Conservation (phyloP, 352 stramenopile genomes). For the Pythium dissimile region DNA sequence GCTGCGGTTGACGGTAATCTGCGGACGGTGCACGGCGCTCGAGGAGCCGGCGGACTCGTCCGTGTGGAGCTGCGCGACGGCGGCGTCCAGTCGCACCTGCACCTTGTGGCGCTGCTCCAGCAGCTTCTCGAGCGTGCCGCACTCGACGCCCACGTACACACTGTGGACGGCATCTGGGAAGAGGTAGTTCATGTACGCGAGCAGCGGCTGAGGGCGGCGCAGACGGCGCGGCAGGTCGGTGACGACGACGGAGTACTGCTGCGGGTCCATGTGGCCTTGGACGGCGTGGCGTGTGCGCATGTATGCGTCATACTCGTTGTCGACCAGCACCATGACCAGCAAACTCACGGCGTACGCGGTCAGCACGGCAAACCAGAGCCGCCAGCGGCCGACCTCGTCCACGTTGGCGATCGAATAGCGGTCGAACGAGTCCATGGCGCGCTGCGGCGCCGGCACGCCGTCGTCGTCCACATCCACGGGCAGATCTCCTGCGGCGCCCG, state of each 20-base stretch:
- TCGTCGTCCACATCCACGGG: slow-evolving; percentile 25
- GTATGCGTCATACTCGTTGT: slow-evolving; percentile 56
- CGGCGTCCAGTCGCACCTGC: slow-evolving; percentile 48
- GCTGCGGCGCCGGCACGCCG: slow-evolving; percentile 13
- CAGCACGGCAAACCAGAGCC: slow-evolving; percentile 58
- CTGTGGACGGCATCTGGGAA: slow-evolving; percentile 60
- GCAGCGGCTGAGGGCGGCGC: slow-evolving; percentile 50
- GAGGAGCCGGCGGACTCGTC: slow-evolving; percentile 13
- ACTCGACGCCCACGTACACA: slow-evolving; percentile 76
- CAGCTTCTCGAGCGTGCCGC: slow-evolving; percentile 46
- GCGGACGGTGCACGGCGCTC: slow-evolving; percentile 33
- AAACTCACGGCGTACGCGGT: slow-evolving; percentile 46
- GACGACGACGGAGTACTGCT: slow-evolving; percentile 76
- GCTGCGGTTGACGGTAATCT: slow-evolving; percentile 32
- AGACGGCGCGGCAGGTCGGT: slow-evolving; percentile 55
- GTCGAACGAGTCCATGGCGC: slow-evolving; percentile 53
- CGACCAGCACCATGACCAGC: slow-evolving; percentile 55
- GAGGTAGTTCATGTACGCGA: slow-evolving; percentile 63
- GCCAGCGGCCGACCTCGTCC: slow-evolving; percentile 44
- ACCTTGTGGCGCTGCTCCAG: slow-evolving; percentile 49
- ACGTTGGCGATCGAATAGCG: slow-evolving; percentile 71
- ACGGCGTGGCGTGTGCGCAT: slow-evolving; percentile 63
- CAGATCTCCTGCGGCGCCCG: slow-evolving; percentile 26
- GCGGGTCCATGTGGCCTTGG: slow-evolving; percentile 44
- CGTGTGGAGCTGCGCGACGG: slow-evolving; percentile 39